phyloP scores from a whole-genome alignment of 495 filamentous ascomycete genomes.

The Elasticomyces elasticus region DNA sequence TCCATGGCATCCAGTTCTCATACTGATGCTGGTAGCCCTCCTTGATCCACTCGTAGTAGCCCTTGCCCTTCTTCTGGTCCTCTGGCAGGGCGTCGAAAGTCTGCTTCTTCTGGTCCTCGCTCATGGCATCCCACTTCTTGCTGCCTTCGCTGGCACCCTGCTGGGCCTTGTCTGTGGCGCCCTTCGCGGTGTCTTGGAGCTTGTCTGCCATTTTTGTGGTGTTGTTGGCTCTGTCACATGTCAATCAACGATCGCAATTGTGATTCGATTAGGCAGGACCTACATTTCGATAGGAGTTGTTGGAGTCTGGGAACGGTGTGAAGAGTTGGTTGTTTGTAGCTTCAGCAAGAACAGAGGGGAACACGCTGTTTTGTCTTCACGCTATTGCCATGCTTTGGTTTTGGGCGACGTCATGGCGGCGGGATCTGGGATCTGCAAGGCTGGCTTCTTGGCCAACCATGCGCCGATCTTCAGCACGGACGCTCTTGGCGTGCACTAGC shows the following conservation, averaged over 20 bases:
- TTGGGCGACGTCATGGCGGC: too few species aligned
- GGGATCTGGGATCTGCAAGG: too few species aligned
- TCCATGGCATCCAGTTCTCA: constrained; percentile 64
- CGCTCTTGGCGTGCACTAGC: too few species aligned
- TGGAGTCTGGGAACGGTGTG: too few species aligned
- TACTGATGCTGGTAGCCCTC: constrained; percentile 55
- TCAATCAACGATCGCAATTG: neutral
- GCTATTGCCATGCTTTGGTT: too few species aligned
- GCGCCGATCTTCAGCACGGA: too few species aligned
- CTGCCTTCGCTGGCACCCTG: constrained; percentile 12
- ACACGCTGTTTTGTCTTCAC: too few species aligned
- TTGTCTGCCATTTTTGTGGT: constrained; percentile 11
- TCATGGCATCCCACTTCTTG: constrained; percentile 22
- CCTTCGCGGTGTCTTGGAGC: constrained; percentile 8
- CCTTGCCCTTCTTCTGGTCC: constrained; percentile 20
- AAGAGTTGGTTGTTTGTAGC: too few species aligned
- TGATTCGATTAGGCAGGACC: neutral
- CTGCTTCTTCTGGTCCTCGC: constrained; percentile 23
- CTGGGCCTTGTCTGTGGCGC: constrained; percentile 7
- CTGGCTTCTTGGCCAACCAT: too few species aligned
- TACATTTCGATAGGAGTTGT: neutral
- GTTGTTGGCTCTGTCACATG: neutral
- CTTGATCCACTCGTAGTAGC: constrained; percentile 43
- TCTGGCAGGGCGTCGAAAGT: constrained; percentile 20
- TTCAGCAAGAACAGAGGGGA: too few species aligned